Evolutionary conservation across 2,329 filamentous ascomycete species (phyloP).

Genomic region (Orbilia oligospora): DNA sequence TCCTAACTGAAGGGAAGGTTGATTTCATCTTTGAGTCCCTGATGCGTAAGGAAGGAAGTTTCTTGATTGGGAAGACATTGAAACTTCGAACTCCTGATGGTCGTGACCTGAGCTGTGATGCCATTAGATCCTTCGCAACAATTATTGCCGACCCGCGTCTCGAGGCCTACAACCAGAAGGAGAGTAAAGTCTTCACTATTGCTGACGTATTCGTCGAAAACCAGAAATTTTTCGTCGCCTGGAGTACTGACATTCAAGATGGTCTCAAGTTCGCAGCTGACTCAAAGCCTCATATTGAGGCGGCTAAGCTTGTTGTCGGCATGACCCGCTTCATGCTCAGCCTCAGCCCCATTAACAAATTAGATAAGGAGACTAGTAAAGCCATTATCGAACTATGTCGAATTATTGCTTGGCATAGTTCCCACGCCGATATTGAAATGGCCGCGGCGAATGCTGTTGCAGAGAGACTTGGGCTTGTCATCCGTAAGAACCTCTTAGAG

Average conservation of each 20-base stretch:
- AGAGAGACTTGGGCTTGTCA: slow-evolving; percentile 26
- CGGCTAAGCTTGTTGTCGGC: not conserved
- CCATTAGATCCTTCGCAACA: slow-evolving; percentile 9
- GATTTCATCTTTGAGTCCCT: slow-evolving; percentile 36
- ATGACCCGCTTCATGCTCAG: slow-evolving; percentile 25
- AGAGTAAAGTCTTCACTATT: slow-evolving; percentile 17
- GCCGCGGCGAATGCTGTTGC: slow-evolving; percentile 27
- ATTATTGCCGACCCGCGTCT: slow-evolving; percentile 19
- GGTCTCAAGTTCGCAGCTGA: not conserved
- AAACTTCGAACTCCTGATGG: not conserved
- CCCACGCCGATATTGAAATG: slow-evolving; percentile 12
- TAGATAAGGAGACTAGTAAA: slow-evolving; percentile 6
- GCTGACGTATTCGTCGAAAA: slow-evolving; percentile 21
- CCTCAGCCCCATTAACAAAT: slow-evolving; percentile 35
- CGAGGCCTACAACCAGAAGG: not conserved
- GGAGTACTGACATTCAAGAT: slow-evolving; percentile 8
- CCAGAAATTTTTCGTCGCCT: slow-evolving; percentile 15
- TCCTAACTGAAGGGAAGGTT: slow-evolving; percentile 19
- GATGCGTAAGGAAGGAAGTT: slow-evolving; percentile 12
- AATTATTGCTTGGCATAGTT: slow-evolving; percentile 12
- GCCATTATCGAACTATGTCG: slow-evolving; percentile 14
- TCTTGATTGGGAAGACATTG: slow-evolving; percentile 18
- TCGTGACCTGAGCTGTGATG: not conserved
- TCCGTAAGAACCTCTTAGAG: slow-evolving; percentile 12
- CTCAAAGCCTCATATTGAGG: not conserved